Percentiles rank a stretch among this genome's conserved stretches.
Evolutionary conservation across 176 grass and related monocot species (phyloP).

Genomic region (Urochloa ruziziensis): DNA sequence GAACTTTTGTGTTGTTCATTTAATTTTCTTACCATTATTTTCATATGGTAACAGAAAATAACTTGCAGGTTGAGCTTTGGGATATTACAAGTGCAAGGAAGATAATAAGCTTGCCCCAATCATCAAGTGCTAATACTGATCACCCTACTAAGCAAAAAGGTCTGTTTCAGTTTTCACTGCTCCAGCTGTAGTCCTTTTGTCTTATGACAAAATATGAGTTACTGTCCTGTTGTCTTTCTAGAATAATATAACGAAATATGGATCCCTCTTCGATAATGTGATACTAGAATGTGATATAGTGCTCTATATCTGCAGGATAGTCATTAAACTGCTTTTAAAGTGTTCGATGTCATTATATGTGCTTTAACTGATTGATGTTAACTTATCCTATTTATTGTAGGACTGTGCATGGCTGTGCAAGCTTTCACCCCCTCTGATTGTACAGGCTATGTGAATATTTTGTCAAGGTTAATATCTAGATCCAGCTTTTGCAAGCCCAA

Average conservation of each 20-base stretch:
- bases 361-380: neutral
- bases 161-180: conserved; percentile 14
- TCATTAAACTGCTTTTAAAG: neutral
- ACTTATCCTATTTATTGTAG: conserved; percentile 47
- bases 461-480: conserved; percentile 64
- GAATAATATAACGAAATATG: no score
- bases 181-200: neutral
- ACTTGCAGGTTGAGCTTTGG: conserved; percentile 84
- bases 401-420: conserved; percentile 95
- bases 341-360: neutral
- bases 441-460: conserved; percentile 65
- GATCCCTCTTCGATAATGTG: neutral
- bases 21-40: conserved; percentile 22
- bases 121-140: conserved; percentile 30
- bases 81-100: conserved; percentile 61
- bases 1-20: conserved; percentile 12
- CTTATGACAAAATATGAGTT: conserved; percentile 9
- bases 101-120: conserved; percentile 63
- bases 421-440: conserved; percentile 66
- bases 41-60: conserved; percentile 17
- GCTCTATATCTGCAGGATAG: neutral
- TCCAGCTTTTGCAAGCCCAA: conserved; percentile 2
- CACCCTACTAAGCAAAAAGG: conserved; percentile 69
- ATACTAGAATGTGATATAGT: neutral
- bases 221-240: neutral